These are phyloP conservation scores for Sonneratia caseolaris DNA, from an alignment of 345 rosid genomes.

Conservation along the genomic window DNA sequence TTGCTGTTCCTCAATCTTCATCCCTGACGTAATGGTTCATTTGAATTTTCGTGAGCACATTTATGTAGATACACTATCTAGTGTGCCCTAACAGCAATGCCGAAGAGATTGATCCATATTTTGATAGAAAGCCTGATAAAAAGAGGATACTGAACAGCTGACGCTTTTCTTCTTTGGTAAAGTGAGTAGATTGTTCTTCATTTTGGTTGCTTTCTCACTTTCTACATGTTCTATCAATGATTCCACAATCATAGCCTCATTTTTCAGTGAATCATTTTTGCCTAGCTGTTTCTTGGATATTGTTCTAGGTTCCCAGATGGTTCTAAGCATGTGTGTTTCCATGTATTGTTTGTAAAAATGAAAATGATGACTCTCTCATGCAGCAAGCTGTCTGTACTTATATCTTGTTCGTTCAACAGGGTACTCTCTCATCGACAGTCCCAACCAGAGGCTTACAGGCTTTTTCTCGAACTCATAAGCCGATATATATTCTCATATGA, in stretches of 20 bases:
- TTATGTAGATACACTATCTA: neutral
- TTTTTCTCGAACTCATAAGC: slow-evolving; percentile 40
- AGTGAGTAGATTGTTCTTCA: neutral
- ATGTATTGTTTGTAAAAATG: neutral
- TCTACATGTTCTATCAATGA: neutral
- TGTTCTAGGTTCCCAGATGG: neutral
- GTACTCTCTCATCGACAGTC: slow-evolving; percentile 37
- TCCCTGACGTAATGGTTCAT: neutral
- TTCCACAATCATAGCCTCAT: neutral
- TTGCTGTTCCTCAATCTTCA: slow-evolving; percentile 3
- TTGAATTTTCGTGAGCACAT: neutral
- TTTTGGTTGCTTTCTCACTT: neutral
- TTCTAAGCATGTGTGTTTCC: too few relatives aligned
- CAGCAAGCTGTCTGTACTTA: neutral
- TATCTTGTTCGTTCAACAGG: slow-evolving; percentile 11
- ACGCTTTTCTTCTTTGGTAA: neutral
- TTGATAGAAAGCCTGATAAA: neutral
- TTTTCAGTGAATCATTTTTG: neutral
- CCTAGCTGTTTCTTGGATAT: neutral
- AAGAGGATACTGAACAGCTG: neutral
- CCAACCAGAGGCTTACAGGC: slow-evolving; percentile 46
- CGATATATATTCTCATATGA: slow-evolving; percentile 31
- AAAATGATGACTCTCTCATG: neutral
- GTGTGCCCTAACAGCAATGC: neutral
- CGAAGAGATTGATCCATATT: neutral